Percentiles rank a stretch among this genome's conserved stretches.
These are phyloP conservation scores for Nannochloris sp. DNA, from an alignment of 139 green algal genomes.

Conservation along the genomic window DNA sequence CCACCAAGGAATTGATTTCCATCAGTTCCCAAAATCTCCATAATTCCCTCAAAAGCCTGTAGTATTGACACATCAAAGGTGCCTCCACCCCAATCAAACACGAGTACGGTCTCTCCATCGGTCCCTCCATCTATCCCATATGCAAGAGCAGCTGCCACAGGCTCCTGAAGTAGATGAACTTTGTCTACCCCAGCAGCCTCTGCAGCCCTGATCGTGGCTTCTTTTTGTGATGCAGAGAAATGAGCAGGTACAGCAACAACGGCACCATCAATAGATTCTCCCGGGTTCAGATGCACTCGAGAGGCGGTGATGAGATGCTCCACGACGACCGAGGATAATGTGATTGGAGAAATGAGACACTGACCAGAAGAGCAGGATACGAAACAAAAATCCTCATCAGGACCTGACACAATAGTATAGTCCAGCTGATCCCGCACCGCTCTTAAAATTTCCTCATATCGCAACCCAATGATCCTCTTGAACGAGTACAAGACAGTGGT, in stretches of 20 bases:
- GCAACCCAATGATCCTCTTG: slow-evolving; percentile 59
- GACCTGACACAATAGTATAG: slow-evolving; percentile 23
- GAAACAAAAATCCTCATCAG: too few species aligned
- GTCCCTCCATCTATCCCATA: slow-evolving; percentile 54
- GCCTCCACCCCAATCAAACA: slow-evolving; percentile 78
- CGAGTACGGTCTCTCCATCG: slow-evolving; percentile 51
- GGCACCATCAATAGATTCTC: slow-evolving; percentile 9
- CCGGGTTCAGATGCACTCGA: slow-evolving; percentile 18
- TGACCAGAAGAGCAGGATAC: too few species aligned
- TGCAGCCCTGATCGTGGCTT: slow-evolving; percentile 49
- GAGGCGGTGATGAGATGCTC: slow-evolving; percentile 37
- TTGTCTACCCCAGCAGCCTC: slow-evolving; percentile 40
- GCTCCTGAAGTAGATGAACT: slow-evolving; percentile 52
- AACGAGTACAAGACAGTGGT: slow-evolving; percentile 57
- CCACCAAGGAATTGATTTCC: slow-evolving; percentile 64
- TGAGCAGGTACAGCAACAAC: slow-evolving; percentile 68
- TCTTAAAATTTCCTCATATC: slow-evolving; percentile 15
- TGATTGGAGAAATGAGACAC: slow-evolving; percentile 2
- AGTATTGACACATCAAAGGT: slow-evolving; percentile 70
- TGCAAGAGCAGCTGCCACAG: slow-evolving; percentile 65
- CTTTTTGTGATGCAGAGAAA: slow-evolving; percentile 44
- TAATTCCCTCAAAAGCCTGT: slow-evolving; percentile 63
- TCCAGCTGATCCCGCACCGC: slow-evolving; percentile 18
- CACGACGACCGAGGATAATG: slow-evolving; percentile 35
- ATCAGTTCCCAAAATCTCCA: slow-evolving; percentile 59